A percentile compares a stretch with the other conserved stretches of the same genome.
These are phyloP conservation scores for Pleoardoris graminearum DNA, from an alignment of 2,329 filamentous ascomycete species.

Conservation along the genomic window DNA sequence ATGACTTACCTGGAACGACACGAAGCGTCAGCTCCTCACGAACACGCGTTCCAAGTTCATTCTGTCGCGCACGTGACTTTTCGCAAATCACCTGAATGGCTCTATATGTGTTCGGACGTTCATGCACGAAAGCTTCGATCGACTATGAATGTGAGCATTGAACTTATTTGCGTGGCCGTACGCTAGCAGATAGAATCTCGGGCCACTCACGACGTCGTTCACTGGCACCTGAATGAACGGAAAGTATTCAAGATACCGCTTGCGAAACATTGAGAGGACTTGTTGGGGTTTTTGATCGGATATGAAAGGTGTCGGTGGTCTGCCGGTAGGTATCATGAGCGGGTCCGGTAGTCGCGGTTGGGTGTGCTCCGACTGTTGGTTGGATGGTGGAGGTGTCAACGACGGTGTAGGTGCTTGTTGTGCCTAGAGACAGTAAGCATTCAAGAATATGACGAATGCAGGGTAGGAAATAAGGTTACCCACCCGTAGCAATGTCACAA, in stretches of 20 bases:
- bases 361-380: background rate
- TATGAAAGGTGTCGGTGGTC: background rate
- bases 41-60: conserved; percentile 11
- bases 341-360: background rate
- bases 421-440: background rate
- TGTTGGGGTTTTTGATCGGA: conserved; percentile 7
- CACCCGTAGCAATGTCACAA: conserved; percentile 33
- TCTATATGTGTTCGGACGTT: conserved; percentile 18
- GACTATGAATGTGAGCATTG: conserved; percentile 3
- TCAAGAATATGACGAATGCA: no score
- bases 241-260: conserved; percentile 14
- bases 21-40: conserved; percentile 8
- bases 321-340: background rate
- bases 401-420: conserved; percentile 2
- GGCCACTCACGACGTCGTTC: background rate
- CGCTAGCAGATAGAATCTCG: background rate
- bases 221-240: conserved; percentile 16
- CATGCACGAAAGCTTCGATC: conserved; percentile 8
- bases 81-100: conserved; percentile 9
- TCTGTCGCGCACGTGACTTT: conserved; percentile 10
- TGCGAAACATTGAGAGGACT: conserved; percentile 15
- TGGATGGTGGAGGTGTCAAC: background rate
- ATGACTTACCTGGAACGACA: conserved; percentile 11
- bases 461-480: background rate
- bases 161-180: background rate